Conservation (phyloP, 495 filamentous ascomycete genomes). For the Neurospora sp. region DNA sequence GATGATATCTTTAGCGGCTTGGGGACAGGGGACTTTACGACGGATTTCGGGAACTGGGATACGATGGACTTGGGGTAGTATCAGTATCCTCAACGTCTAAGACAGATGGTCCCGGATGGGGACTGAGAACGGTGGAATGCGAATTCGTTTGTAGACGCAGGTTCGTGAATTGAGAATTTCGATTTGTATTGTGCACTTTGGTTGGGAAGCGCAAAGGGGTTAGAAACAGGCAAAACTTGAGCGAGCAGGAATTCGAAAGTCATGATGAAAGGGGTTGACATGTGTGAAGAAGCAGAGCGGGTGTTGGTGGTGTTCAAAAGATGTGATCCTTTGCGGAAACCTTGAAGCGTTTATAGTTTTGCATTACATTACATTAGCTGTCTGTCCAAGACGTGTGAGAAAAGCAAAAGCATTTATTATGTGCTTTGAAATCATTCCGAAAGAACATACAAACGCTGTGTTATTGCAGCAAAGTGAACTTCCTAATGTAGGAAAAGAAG, state of each 20-base stretch:
- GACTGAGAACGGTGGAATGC: neutral
- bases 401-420: too few species aligned
- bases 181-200: neutral
- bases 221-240: neutral
- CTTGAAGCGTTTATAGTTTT: neutral
- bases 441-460: neutral
- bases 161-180: neutral
- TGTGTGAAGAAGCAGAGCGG: neutral
- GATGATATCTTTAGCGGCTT: constrained; percentile 31
- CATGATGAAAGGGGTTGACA: neutral
- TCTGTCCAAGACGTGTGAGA: too few species aligned
- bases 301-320: neutral
- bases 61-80: constrained; percentile 11
- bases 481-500: neutral
- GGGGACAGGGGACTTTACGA: constrained; percentile 11
- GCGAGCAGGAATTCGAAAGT: neutral
- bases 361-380: neutral
- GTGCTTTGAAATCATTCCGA: too few species aligned
- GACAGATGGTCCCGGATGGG: neutral
- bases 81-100: neutral
- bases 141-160: neutral
- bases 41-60: constrained; percentile 17
- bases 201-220: neutral
- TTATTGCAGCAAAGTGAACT: neutral
- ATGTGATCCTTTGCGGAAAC: neutral